Percentiles rank a stretch among this genome's conserved stretches.
Conservation (phyloP, 495 filamentous ascomycete species). For the Tuber melanosporum region DNA sequence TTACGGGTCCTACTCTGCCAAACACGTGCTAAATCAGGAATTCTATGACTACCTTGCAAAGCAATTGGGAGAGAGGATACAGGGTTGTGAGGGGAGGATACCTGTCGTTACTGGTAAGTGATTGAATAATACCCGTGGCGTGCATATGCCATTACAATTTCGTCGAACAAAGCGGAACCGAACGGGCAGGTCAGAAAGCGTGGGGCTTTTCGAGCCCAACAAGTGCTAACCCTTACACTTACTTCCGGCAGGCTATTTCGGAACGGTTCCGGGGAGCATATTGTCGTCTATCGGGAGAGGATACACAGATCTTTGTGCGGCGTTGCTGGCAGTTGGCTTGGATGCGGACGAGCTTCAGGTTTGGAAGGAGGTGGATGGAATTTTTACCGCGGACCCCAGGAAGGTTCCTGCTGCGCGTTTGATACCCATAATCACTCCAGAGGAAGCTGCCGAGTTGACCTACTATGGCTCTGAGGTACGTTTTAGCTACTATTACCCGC, state of each 20-base stretch:
- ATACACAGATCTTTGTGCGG: slow-evolving; percentile 85
- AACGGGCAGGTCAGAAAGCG: background rate
- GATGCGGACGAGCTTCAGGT: slow-evolving; percentile 76
- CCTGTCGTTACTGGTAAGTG: slow-evolving; percentile 60
- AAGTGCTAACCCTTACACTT: background rate
- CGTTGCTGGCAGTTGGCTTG: slow-evolving; percentile 70
- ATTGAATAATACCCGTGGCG: background rate
- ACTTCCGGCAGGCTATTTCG: slow-evolving; percentile 62
- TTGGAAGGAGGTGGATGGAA: slow-evolving; percentile 90
- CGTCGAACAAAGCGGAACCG: background rate
- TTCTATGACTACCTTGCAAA: slow-evolving; percentile 71
- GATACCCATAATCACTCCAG: slow-evolving; percentile 69
- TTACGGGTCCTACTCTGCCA: slow-evolving; percentile 58
- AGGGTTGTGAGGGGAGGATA: slow-evolving; percentile 61
- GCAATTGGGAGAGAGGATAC: slow-evolving; percentile 60
- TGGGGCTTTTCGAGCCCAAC: background rate
- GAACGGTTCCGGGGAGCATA: slow-evolving; percentile 61
- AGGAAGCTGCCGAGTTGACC: slow-evolving; percentile 83
- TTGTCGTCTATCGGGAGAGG: slow-evolving; percentile 69
- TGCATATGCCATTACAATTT: background rate
- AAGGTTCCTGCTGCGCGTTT: slow-evolving; percentile 81
- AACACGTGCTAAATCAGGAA: slow-evolving; percentile 60
- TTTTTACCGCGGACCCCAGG: slow-evolving; percentile 79
- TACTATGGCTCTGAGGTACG: slow-evolving; percentile 74
- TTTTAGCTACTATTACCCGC: background rate